Conservation (phyloP, 192 early-diverging fungal species). For the Backusella sp. region DNA sequence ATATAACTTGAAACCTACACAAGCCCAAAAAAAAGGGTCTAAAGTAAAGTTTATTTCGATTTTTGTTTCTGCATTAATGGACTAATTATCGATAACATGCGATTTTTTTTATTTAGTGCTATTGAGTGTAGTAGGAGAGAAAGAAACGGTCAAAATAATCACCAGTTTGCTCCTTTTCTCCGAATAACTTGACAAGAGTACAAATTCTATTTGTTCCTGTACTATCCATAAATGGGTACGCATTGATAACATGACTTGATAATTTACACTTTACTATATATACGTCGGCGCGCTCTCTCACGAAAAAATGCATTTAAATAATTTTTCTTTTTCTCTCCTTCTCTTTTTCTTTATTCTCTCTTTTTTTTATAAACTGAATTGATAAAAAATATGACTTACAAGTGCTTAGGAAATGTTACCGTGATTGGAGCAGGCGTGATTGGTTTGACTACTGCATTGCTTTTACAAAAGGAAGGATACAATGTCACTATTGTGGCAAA, state of each 20-base stretch:
- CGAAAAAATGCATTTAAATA: background rate
- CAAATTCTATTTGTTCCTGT: background rate
- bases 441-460: conserved; percentile 69
- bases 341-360: background rate
- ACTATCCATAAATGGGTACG: background rate
- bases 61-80: no score
- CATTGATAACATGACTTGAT: background rate
- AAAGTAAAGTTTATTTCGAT: no score
- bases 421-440: conserved; percentile 78
- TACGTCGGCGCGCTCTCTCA: background rate
- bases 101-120: no score
- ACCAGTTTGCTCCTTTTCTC: background rate
- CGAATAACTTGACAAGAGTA: background rate
- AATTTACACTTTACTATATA: background rate
- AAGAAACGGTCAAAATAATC: background rate
- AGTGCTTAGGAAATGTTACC: conserved; percentile 3
- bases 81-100: no score
- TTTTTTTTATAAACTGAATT: background rate
- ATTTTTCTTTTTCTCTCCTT: background rate
- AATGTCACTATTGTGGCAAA: conserved; percentile 61
- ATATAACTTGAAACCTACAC: no score
- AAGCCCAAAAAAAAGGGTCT: no score
- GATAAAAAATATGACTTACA: background rate
- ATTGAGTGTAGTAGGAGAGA: no score
- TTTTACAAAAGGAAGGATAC: conserved; percentile 58